Evolutionary conservation across 1,139 yeast species (phyloP).

Genomic region (Magnusiomyces magnusii): DNA sequence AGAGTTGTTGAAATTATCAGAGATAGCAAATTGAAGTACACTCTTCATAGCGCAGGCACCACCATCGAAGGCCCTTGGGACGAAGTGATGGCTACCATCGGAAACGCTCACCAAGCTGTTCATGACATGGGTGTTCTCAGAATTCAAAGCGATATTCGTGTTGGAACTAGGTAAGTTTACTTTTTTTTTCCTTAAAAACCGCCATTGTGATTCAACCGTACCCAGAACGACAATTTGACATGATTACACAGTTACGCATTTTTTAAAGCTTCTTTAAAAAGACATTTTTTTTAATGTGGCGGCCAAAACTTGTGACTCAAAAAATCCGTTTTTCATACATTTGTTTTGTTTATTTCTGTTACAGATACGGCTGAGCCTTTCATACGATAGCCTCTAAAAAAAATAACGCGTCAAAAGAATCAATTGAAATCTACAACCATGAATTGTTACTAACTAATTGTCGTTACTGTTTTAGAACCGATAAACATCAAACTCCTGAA

Average conservation of each 20-base stretch:
- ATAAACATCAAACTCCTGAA: conserved; percentile 32
- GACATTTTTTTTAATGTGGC: too few species aligned
- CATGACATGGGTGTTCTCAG: conserved; percentile 65
- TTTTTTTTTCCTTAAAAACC: background rate
- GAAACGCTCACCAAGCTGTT: conserved; percentile 64
- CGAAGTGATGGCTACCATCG: conserved; percentile 71
- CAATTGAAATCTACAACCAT: background rate
- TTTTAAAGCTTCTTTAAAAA: too few species aligned
- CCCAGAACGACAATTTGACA: too few species aligned
- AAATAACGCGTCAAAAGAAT: background rate
- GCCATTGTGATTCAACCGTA: too few species aligned
- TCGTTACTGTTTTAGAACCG: conserved; percentile 21
- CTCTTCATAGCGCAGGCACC: conserved; percentile 84
- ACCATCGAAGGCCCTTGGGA: conserved; percentile 93
- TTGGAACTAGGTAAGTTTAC: conserved; percentile 54
- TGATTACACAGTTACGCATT: too few species aligned
- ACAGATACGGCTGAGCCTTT: too few species aligned
- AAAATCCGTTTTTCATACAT: too few species aligned
- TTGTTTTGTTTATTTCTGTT: background rate
- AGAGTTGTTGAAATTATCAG: conserved; percentile 56
- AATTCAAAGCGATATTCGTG: conserved; percentile 76
- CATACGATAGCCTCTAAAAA: too few species aligned
- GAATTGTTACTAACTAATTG: background rate
- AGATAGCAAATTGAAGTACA: conserved; percentile 53
- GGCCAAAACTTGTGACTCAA: too few species aligned